Evolutionary conservation across 257 asterid genomes (phyloP).

Genomic region (Galeopsis tetrahit): DNA sequence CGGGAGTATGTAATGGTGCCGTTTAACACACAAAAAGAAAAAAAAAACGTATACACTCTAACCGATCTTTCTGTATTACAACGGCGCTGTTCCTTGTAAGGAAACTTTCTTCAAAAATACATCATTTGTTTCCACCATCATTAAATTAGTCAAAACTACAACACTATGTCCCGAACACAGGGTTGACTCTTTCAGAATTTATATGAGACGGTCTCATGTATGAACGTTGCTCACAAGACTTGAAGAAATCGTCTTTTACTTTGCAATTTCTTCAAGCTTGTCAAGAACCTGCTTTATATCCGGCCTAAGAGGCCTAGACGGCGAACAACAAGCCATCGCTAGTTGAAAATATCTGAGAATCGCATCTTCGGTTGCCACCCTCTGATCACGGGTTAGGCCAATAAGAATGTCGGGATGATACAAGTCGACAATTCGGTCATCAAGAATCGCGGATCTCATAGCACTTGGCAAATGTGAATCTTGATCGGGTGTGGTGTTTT

Average conservation of each 20-base stretch:
- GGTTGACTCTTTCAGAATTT: too few species aligned
- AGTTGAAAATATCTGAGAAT: conserved; percentile 63
- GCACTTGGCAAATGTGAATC: conserved; percentile 65
- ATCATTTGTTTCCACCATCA: conserved; percentile 35
- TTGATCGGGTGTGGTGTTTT: conserved; percentile 39
- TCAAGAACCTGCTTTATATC: conserved; percentile 56
- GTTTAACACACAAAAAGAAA: background rate
- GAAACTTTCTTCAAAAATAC: conserved; percentile 22
- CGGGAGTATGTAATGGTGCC: too few species aligned
- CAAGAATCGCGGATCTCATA: conserved; percentile 70
- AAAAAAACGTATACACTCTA: too few species aligned
- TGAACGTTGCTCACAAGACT: background rate
- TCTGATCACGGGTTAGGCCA: conserved; percentile 50
- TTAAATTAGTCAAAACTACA: conserved; percentile 14
- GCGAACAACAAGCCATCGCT: conserved; percentile 89
- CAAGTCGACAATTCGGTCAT: conserved; percentile 59
- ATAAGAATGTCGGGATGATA: conserved; percentile 64
- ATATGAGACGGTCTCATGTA: background rate
- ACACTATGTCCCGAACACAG: too few species aligned
- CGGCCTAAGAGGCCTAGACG: conserved; percentile 73
- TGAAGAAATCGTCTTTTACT: conserved; percentile 23
- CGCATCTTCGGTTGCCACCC: conserved; percentile 46
- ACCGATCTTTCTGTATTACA: background rate
- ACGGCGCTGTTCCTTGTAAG: background rate
- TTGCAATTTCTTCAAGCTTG: conserved; percentile 75